Percentiles rank a stretch among this genome's conserved stretches.
Conservation (phyloP, 768 basidiomycete genomes). For the Strobilomyces confusus region DNA sequence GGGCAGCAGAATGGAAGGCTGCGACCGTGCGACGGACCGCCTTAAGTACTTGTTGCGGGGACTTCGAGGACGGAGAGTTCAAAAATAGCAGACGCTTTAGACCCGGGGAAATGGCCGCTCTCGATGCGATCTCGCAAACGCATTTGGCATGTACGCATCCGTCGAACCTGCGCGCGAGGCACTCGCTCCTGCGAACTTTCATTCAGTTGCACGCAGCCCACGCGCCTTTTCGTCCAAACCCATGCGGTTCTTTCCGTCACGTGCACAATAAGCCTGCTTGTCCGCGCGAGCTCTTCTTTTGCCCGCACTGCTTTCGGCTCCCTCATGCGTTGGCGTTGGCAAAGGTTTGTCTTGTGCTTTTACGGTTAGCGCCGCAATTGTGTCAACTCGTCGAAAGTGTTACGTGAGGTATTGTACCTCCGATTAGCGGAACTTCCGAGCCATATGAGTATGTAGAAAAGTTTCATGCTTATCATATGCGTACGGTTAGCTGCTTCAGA, state of each 20-base stretch:
- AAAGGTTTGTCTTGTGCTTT: too few species aligned
- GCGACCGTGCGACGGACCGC: background rate
- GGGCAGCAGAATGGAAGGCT: background rate
- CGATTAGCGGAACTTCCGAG: too few species aligned
- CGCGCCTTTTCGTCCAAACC: background rate
- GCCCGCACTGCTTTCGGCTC: too few species aligned
- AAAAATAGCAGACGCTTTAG: background rate
- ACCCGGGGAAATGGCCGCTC: background rate
- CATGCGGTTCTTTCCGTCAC: constrained; percentile 7
- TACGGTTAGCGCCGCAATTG: too few species aligned
- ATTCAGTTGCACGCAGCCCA: background rate
- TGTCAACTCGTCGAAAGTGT: too few species aligned
- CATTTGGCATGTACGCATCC: background rate
- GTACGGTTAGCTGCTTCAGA: too few species aligned
- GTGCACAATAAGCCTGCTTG: constrained; percentile 3
- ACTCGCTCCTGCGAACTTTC: background rate
- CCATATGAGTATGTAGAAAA: too few species aligned
- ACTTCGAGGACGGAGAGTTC: background rate
- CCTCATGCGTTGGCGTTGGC: background rate
- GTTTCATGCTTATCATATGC: too few species aligned
- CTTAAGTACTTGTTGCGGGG: constrained; percentile 12
- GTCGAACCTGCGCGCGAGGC: background rate
- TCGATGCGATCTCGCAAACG: too few species aligned
- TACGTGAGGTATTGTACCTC: too few species aligned
- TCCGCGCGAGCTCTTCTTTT: background rate